Conservation (phyloP, 371 early-diverging fungal species). For the Apophysomyces sp. region DNA sequence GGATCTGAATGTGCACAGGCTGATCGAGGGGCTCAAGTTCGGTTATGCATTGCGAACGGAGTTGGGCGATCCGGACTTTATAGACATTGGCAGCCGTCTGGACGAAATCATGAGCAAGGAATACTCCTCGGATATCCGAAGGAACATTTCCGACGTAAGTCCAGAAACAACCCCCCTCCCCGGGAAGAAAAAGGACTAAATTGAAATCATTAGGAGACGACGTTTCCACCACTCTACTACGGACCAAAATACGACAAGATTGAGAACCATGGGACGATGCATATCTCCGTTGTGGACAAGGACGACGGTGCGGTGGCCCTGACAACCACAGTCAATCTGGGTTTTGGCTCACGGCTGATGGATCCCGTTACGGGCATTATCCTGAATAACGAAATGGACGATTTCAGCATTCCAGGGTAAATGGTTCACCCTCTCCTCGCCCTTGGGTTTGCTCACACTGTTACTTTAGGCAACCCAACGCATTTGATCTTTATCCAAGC, state of each 20-base stretch:
- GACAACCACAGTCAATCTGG: conserved; percentile 94
- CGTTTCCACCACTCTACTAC: conserved; percentile 66
- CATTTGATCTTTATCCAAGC: conserved; percentile 84
- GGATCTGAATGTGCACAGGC: conserved; percentile 68
- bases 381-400: conserved; percentile 98
- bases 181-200: not conserved
- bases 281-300: conserved; percentile 89
- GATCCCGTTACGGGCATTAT: conserved; percentile 95
- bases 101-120: conserved; percentile 69
- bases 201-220: conserved; percentile 22
- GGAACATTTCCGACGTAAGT: conserved; percentile 67
- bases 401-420: conserved; percentile 91
- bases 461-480: conserved; percentile 64
- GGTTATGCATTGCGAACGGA: conserved; percentile 86
- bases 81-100: conserved; percentile 46
- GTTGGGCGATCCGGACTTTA: conserved; percentile 83
- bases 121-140: conserved; percentile 62
- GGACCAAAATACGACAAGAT: conserved; percentile 72
- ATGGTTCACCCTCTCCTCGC: too few species aligned
- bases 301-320: conserved; percentile 86
- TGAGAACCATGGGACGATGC: conserved; percentile 96
- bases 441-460: too few species aligned
- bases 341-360: conserved; percentile 94
- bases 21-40: conserved; percentile 92
- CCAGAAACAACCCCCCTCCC: not conserved